Conservation (phyloP, 2,329 filamentous ascomycete species). For the Aspergillus latus region DNA sequence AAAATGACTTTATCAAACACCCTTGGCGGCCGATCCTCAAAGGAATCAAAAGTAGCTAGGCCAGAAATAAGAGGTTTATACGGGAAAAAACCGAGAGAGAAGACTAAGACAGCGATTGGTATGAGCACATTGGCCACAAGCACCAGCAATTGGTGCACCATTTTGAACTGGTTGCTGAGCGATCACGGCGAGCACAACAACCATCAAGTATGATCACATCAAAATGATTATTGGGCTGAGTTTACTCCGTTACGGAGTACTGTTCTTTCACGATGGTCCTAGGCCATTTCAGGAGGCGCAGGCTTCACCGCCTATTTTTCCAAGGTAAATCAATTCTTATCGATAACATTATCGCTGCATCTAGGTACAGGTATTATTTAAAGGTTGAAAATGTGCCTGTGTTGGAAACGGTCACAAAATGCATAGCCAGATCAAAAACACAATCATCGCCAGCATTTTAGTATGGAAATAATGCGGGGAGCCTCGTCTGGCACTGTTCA, state of each 20-base stretch:
- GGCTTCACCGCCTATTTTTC: no score
- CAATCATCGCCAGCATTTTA: not conserved
- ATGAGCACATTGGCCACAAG: conserved; percentile 73
- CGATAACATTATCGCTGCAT: no score
- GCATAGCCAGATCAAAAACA: not conserved
- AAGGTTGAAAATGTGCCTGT: no score
- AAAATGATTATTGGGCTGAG: no score
- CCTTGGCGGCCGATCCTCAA: conserved; percentile 59
- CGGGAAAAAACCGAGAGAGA: conserved; percentile 92
- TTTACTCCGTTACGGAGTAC: no score
- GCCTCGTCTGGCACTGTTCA: not conserved
- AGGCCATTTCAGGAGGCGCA: no score
- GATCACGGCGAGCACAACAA: no score
- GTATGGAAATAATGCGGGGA: not conserved
- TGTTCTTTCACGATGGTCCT: no score
- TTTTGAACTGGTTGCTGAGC: not conserved
- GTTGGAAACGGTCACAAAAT: no score
- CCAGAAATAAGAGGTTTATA: conserved; percentile 94
- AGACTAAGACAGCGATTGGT: conserved; percentile 70
- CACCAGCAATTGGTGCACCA: conserved; percentile 45
- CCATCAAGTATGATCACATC: no score
- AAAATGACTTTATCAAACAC: conserved; percentile 90
- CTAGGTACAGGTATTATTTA: no score
- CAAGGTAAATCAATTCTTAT: no score
- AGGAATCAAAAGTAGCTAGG: conserved; percentile 64